A percentile compares a stretch with the other conserved stretches of the same genome.
phyloP scores from a whole-genome alignment of 1,284 basidiomycete species.

The Cryptococcus sp. region DNA sequence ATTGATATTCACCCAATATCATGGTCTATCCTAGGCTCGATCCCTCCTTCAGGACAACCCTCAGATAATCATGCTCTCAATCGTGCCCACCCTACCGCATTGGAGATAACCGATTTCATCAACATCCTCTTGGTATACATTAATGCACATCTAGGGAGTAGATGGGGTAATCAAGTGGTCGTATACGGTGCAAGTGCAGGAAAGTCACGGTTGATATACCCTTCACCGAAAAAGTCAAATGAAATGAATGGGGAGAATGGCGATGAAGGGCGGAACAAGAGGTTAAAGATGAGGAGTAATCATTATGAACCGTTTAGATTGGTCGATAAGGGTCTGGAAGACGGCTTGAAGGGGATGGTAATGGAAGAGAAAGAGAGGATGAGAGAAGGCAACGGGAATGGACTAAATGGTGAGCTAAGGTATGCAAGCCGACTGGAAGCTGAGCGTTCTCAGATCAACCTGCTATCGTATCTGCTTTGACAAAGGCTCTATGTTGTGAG shows the following conservation, averaged over 20 bases:
- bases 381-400: constrained; percentile 52
- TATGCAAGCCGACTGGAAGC: constrained; percentile 1
- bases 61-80: constrained; percentile 10
- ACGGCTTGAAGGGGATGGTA: constrained; percentile 61
- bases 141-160: constrained; percentile 84
- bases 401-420: constrained; percentile 41
- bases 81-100: constrained; percentile 45
- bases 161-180: constrained; percentile 86
- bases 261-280: not conserved
- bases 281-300: constrained; percentile 52
- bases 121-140: constrained; percentile 81
- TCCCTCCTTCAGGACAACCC: constrained; percentile 5
- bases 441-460: constrained; percentile 50
- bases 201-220: constrained; percentile 52
- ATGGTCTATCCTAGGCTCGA: constrained; percentile 61
- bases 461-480: constrained; percentile 77
- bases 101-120: constrained; percentile 64
- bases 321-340: constrained; percentile 60
- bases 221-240: not conserved
- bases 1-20: constrained; percentile 75
- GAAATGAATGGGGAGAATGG: not conserved
- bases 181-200: constrained; percentile 83
- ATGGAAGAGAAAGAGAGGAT: constrained; percentile 58
- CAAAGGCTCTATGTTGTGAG: constrained; percentile 85
- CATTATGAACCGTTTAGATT: constrained; percentile 70